Base-by-base conservation (phyloP, 495 filamentous ascomycete species). In the Clohesyomyces aquaticus region DNA sequence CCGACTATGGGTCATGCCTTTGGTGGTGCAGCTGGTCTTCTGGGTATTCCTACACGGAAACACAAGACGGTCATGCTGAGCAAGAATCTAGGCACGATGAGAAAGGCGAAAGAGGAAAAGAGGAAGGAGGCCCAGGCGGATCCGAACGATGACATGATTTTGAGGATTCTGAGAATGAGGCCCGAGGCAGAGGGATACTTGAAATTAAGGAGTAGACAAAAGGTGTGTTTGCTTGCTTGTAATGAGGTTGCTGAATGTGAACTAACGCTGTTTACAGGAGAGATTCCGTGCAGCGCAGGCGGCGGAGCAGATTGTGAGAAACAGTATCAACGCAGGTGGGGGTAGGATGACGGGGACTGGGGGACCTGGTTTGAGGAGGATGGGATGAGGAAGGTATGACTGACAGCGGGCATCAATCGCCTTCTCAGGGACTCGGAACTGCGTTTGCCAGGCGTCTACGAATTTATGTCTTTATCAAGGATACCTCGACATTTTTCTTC, bases 61-160 rank as follows among this genome's bases (percentile, higher is more conserved):
- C 87, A 89, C 35, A 99, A 99, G 81, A 91, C 86, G 61, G 93
- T 99, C 76, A 91, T 98, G 89, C 87, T 95, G 72, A 91, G 86
- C 67, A 87, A 92, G 28, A 99, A 99, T 72, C 77, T 99, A 29
- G 93, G 94, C 41, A 98, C 95, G 11, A 98, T 99, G 91, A 86
- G 82, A 70, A 90, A 93, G 71, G 90, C 88, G 46, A 99, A 99
- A 71, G 91, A 94, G 73, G 93, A 96, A 75, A 97, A 96, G 76
- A 82, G 94, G 54, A 91, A 90, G 64, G 93, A 97, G 72, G 90
- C 90, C 12, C 94, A 99, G 74, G 93, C 95, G 2, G 95, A 98
- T 67, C 93, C 95, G 8, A 96, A 88, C 73, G 94, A 99, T 73
- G 94, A 99, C 73, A 97, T 98, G 90, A 98, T 99, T 63, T 77